A percentile compares a stretch with the other conserved stretches of the same genome.
Evolutionary conservation across 768 basidiomycete genomes (phyloP).

Genomic region (Lentinus brumalis): DNA sequence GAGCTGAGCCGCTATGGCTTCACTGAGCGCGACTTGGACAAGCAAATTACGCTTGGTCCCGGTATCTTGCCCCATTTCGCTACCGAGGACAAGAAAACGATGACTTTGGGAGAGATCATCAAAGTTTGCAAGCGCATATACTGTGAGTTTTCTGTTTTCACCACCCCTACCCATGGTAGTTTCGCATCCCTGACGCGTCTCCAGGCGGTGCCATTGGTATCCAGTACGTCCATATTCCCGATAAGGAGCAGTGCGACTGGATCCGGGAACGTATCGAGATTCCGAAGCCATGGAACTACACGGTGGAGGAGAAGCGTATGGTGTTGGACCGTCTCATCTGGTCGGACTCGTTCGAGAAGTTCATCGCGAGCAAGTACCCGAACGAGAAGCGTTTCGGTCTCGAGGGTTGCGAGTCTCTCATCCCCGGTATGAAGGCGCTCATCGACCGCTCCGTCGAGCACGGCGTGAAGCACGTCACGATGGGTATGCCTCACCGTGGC

Average conservation of each 20-base stretch:
- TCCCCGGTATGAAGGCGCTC: conserved; percentile 99
- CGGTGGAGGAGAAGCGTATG: conserved; percentile 98
- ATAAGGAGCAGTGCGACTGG: conserved; percentile 99
- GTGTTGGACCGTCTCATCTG: conserved; percentile 98
- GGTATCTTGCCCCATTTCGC: conserved; percentile 97
- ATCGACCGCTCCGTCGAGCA: conserved; percentile 97
- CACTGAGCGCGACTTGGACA: conserved; percentile 90
- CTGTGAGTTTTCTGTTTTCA: conserved; percentile 42
- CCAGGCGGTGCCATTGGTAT: conserved; percentile 73
- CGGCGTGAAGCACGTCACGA: conserved; percentile 94
- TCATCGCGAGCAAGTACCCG: conserved; percentile 97
- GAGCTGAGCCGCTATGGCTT: conserved; percentile 95
- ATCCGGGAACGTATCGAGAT: conserved; percentile 94
- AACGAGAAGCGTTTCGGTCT: conserved; percentile 99
- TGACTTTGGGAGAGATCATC: conserved; percentile 92
- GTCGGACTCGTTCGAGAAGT: conserved; percentile 99
- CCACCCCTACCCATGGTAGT: background rate
- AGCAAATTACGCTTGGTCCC: conserved; percentile 91
- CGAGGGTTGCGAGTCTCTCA: conserved; percentile 95
- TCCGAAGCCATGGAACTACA: conserved; percentile 97
- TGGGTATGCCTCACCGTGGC: conserved; percentile 99
- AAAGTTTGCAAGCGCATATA: conserved; percentile 90
- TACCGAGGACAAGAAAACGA: conserved; percentile 79
- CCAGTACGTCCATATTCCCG: conserved; percentile 94
- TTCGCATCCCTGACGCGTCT: background rate